Conservation (phyloP, 176 grass and related monocot genomes). For the Poa pratensis region DNA sequence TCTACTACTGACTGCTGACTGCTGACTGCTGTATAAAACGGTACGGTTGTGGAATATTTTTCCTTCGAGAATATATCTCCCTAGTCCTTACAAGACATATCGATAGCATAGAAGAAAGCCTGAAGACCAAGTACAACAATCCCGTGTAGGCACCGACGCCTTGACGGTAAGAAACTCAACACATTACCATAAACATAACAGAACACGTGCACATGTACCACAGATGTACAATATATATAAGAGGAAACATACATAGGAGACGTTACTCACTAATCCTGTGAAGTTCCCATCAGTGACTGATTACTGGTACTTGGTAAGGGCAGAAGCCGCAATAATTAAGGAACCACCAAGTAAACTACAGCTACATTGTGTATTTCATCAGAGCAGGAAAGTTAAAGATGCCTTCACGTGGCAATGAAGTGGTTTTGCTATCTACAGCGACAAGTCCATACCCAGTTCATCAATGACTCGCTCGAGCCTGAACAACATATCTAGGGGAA, state of each 20-base stretch:
- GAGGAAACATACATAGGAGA: background rate
- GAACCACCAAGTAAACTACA: background rate
- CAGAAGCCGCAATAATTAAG: background rate
- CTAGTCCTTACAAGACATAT: no score
- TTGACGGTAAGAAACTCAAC: no score
- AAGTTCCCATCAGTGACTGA: constrained; percentile 7
- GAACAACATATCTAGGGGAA: constrained; percentile 65
- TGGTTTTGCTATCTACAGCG: constrained; percentile 46
- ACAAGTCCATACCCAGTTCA: constrained; percentile 61
- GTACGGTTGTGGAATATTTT: no score
- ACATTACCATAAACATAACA: no score
- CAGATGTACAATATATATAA: background rate
- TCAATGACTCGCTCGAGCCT: constrained; percentile 66
- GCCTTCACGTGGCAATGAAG: background rate
- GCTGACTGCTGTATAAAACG: no score
- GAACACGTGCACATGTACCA: background rate
- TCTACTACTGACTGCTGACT: no score
- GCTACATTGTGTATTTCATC: constrained; percentile 11
- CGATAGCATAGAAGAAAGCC: no score
- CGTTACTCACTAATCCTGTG: background rate
- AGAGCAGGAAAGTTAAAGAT: background rate
- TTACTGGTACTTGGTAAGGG: background rate
- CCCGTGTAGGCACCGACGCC: no score
- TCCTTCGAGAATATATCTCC: no score
- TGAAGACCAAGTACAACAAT: no score